A percentile compares a stretch with the other conserved stretches of the same genome.
These are phyloP conservation scores for Umbellularia californica DNA, from an alignment of 164 flowering plant species.

Conservation along the genomic window DNA sequence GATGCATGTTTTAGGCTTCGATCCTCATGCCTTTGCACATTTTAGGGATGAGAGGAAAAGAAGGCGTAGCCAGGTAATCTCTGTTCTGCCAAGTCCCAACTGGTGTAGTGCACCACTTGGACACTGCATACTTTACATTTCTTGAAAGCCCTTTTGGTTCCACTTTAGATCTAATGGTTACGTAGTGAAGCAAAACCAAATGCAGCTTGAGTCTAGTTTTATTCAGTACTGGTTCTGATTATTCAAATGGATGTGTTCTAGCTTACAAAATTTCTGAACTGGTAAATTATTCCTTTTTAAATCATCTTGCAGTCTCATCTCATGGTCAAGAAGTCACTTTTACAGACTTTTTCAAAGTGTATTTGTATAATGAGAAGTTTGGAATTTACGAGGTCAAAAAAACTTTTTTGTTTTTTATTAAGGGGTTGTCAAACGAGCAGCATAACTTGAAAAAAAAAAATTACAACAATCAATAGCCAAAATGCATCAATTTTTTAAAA, in stretches of 20 bases:
- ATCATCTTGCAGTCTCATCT: neutral
- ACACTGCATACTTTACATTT: neutral
- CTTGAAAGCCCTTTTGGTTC: neutral
- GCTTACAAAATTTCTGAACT: neutral
- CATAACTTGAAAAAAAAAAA: too few relatives aligned
- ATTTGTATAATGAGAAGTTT: neutral
- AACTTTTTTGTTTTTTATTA: too few relatives aligned
- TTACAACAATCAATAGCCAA: too few relatives aligned
- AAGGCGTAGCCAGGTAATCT: conserved; percentile 76
- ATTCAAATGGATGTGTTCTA: neutral
- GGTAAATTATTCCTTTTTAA: neutral
- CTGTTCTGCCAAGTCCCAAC: neutral
- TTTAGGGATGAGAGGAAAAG: conserved; percentile 98
- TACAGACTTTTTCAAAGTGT: neutral
- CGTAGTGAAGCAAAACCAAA: neutral
- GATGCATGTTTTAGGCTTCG: conserved; percentile 99
- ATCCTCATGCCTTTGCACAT: conserved; percentile 99
- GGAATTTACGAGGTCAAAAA: neutral
- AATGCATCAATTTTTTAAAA: too few relatives aligned
- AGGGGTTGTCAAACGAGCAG: too few relatives aligned
- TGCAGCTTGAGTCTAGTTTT: neutral
- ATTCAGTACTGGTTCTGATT: neutral
- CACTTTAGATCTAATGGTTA: neutral
- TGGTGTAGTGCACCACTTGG: neutral
- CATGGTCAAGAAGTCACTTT: neutral